Evolutionary conservation across 345 rosid species (phyloP).

Genomic region (Hypericum androsaemum): DNA sequence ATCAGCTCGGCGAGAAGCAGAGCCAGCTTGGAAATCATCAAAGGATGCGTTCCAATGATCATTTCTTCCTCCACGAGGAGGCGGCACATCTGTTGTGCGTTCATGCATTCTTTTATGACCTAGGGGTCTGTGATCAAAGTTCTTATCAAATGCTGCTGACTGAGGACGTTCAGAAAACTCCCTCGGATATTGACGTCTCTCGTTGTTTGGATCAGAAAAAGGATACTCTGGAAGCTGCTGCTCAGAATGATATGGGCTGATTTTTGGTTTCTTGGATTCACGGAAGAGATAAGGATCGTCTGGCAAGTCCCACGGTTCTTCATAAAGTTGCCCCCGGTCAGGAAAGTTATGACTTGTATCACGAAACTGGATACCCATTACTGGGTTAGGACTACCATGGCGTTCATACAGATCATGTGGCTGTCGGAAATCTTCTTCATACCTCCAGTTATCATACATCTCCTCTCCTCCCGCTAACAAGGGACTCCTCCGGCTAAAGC

Average conservation of each 20-base stretch:
- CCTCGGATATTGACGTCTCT: conserved; percentile 36
- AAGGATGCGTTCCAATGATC: conserved; percentile 39
- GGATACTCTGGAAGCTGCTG: conserved; percentile 59
- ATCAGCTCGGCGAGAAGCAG: conserved; percentile 31
- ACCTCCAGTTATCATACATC: conserved; percentile 32
- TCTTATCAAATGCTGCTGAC: conserved; percentile 35
- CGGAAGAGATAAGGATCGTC: conserved; percentile 52
- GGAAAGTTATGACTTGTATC: conserved; percentile 35
- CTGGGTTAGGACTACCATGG: conserved; percentile 47
- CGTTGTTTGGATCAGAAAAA: conserved; percentile 48
- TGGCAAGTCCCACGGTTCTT: conserved; percentile 68
- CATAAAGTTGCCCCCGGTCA: conserved; percentile 35
- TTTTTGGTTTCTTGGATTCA: conserved; percentile 62
- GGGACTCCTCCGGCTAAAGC: conserved; percentile 35
- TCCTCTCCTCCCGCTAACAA: conserved; percentile 37
- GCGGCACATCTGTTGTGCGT: conserved; percentile 21
- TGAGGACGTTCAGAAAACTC: conserved; percentile 43
- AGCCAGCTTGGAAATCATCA: conserved; percentile 38
- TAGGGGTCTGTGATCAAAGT: conserved; percentile 27
- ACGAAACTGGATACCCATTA: conserved; percentile 31
- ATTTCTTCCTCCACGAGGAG: conserved; percentile 35
- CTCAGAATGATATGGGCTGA: conserved; percentile 48
- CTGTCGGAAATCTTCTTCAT: conserved; percentile 22
- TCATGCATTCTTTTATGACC: conserved; percentile 45
- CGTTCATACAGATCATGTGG: conserved; percentile 35